Percentiles rank a stretch among this genome's conserved stretches.
Evolutionary conservation across 1,139 yeast genomes (phyloP).

Genomic region (Komagataea norvegica): DNA sequence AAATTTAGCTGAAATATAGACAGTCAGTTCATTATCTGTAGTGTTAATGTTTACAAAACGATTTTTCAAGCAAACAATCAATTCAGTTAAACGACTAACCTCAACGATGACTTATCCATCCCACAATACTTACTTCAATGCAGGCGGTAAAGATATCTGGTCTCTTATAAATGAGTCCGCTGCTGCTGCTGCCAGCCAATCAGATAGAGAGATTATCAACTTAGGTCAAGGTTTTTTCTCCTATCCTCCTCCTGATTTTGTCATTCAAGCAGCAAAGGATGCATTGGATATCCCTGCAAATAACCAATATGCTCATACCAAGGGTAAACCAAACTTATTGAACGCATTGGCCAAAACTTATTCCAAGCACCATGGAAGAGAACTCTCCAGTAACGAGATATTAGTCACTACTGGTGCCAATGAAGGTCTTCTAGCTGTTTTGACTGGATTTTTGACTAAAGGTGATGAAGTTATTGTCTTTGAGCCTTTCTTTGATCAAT

Average conservation of each 20-base stretch:
- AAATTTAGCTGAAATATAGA: too few species aligned
- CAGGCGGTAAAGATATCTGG: constrained; percentile 78
- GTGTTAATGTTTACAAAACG: too few species aligned
- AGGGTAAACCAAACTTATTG: constrained; percentile 76
- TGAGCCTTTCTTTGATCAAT: constrained; percentile 96
- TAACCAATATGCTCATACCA: constrained; percentile 90
- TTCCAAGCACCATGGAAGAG: constrained; percentile 57
- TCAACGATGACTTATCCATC: constrained; percentile 23
- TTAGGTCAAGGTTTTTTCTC: constrained; percentile 97
- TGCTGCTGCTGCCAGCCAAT: constrained; percentile 51
- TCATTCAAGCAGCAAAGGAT: constrained; percentile 72
- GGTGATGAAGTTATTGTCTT: constrained; percentile 98
- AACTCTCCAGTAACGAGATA: constrained; percentile 59
- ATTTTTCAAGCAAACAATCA: too few species aligned
- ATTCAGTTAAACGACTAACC: too few species aligned
- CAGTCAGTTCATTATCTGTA: too few species aligned
- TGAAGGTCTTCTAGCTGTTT: constrained; percentile 83
- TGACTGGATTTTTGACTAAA: constrained; percentile 76
- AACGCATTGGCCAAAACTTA: constrained; percentile 68
- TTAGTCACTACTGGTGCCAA: constrained; percentile 94
- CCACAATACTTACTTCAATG: constrained; percentile 45
- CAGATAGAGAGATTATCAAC: constrained; percentile 71
- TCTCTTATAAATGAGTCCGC: constrained; percentile 90
- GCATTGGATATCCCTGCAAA: constrained; percentile 68
- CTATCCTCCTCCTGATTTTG: constrained; percentile 89